Percentiles rank a stretch among this genome's conserved stretches.
Conservation (phyloP, 2,329 filamentous ascomycete genomes). For the Diplodia seriata region DNA sequence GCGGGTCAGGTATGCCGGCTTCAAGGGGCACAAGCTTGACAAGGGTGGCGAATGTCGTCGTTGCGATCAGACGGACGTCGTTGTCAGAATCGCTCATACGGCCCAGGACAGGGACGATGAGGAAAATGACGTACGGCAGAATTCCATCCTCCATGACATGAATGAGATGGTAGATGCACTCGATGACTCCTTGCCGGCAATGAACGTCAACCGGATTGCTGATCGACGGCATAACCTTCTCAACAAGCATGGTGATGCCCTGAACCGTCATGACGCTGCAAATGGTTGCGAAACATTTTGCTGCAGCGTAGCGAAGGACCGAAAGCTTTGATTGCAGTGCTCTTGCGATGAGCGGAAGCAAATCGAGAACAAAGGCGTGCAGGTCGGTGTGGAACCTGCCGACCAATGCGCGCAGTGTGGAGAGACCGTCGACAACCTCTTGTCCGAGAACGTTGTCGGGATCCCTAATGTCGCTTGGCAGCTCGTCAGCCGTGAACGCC, state of each 20-base stretch:
- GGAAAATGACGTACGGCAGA: slow-evolving; percentile 96
- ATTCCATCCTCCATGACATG: slow-evolving; percentile 98
- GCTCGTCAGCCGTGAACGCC: slow-evolving; percentile 70
- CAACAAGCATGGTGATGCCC: slow-evolving; percentile 94
- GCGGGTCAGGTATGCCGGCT: slow-evolving; percentile 95
- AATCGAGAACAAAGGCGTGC: slow-evolving; percentile 78
- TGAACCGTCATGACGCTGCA: slow-evolving; percentile 96
- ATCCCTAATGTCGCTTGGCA: slow-evolving; percentile 76
- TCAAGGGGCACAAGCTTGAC: slow-evolving; percentile 97
- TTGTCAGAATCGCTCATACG: slow-evolving; percentile 99
- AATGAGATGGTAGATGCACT: slow-evolving; percentile 95
- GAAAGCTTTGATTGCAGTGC: slow-evolving; percentile 87
- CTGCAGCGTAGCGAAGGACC: slow-evolving; percentile 93
- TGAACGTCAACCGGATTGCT: slow-evolving; percentile 88
- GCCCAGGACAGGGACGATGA: slow-evolving; percentile 94
- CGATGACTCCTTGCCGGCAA: slow-evolving; percentile 90
- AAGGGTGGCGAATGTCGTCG: slow-evolving; percentile 94
- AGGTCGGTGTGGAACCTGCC: slow-evolving; percentile 82
- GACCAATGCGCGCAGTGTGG: slow-evolving; percentile 88
- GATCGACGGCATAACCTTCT: slow-evolving; percentile 90
- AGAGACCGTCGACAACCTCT: slow-evolving; percentile 92
- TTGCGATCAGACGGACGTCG: slow-evolving; percentile 91
- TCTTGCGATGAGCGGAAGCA: slow-evolving; percentile 85
- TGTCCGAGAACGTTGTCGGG: slow-evolving; percentile 81
- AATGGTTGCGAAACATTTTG: slow-evolving; percentile 95